Percentiles rank a stretch among this genome's conserved stretches.
phyloP scores from a whole-genome alignment of 2,329 filamentous ascomycete genomes.

The Zarea fungicola region DNA sequence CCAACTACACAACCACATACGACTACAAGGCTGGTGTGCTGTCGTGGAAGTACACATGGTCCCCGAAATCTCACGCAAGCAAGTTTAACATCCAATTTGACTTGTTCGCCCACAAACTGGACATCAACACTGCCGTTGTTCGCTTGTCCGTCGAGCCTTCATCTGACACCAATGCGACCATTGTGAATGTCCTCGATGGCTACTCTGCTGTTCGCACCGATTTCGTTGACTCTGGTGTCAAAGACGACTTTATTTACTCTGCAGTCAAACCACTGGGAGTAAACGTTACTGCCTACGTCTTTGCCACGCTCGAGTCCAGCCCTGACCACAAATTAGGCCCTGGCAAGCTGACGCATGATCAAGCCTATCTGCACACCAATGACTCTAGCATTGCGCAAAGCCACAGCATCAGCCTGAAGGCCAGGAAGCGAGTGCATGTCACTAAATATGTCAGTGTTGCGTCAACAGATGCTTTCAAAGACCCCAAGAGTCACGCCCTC shows the following conservation, averaged over 20 bases:
- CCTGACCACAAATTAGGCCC: conserved; percentile 30
- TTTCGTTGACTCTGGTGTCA: conserved; percentile 50
- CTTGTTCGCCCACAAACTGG: conserved; percentile 60
- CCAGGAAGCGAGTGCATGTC: conserved; percentile 48
- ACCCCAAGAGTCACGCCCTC: conserved; percentile 51
- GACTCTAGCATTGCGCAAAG: conserved; percentile 61
- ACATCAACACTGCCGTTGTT: conserved; percentile 49
- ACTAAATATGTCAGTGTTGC: conserved; percentile 65
- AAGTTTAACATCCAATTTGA: conserved; percentile 57
- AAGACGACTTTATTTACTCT: conserved; percentile 54
- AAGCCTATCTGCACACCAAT: conserved; percentile 48
- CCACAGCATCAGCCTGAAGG: conserved; percentile 46
- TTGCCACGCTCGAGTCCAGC: conserved; percentile 37
- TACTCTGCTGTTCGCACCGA: conserved; percentile 61
- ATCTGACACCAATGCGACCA: conserved; percentile 46
- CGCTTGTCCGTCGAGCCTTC: conserved; percentile 54
- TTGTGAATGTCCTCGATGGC: conserved; percentile 65
- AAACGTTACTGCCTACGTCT: conserved; percentile 55
- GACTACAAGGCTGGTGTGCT: conserved; percentile 59
- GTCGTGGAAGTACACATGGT: conserved; percentile 63
- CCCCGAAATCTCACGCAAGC: conserved; percentile 37
- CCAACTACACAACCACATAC: conserved; percentile 54
- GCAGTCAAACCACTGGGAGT: conserved; percentile 60
- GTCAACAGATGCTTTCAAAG: conserved; percentile 60
- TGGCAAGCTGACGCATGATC: conserved; percentile 37